Evolutionary conservation across 345 rosid genomes (phyloP).

Genomic region (Angophora floribunda): DNA sequence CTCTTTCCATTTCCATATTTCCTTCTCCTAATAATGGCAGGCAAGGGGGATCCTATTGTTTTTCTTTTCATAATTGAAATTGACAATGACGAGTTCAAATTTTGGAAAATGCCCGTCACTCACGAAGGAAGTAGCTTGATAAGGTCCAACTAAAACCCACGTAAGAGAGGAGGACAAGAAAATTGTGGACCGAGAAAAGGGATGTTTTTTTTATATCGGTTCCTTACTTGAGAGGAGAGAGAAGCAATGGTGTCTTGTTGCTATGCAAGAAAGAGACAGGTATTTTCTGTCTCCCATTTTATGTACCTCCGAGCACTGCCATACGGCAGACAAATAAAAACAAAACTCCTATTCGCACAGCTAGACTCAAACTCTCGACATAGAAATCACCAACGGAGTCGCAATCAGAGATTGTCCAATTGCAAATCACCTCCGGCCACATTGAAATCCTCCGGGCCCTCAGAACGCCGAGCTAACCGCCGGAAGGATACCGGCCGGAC

Average conservation of each 20-base stretch:
- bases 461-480: not conserved
- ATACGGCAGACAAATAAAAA: not conserved
- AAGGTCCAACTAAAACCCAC: not conserved
- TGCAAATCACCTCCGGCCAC: too few species aligned
- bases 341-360: not conserved
- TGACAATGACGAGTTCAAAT: not conserved
- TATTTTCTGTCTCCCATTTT: not conserved
- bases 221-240: not conserved
- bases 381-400: not conserved
- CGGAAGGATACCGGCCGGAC: not conserved
- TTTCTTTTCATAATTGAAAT: not conserved
- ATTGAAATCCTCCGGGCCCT: too few species aligned
- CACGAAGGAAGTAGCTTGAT: not conserved
- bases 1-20: not conserved
- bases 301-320: not conserved
- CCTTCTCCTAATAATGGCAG: not conserved
- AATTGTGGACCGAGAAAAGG: not conserved
- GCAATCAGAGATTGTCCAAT: too few species aligned
- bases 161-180: not conserved
- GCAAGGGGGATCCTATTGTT: not conserved
- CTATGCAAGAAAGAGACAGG: not conserved
- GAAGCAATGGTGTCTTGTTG: not conserved
- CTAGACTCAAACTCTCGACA: not conserved
- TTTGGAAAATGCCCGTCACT: not conserved
- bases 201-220: not conserved